These are phyloP conservation scores for Lyophyllum shimeji DNA, from an alignment of 768 basidiomycete genomes.

Conservation along the genomic window DNA sequence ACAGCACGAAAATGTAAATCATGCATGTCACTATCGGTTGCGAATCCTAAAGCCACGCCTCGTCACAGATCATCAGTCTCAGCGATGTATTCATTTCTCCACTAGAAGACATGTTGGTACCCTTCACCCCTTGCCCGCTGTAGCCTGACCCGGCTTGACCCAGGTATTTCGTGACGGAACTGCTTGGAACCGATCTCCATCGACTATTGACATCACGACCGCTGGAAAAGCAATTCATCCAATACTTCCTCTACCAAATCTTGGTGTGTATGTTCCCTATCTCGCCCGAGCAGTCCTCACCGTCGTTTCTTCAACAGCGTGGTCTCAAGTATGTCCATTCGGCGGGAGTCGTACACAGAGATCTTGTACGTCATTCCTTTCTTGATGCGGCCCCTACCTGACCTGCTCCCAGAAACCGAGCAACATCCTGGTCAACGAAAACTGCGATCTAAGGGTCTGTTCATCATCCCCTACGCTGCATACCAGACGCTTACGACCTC, in stretches of 20 bases:
- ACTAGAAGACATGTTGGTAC: conserved; percentile 89
- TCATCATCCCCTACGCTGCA: neutral
- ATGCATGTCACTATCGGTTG: neutral
- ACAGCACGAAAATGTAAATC: conserved; percentile 91
- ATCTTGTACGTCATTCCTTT: conserved; percentile 60
- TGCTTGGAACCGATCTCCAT: conserved; percentile 97
- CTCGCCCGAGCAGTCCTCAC: conserved; percentile 3
- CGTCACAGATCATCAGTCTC: conserved; percentile 90
- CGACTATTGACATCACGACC: conserved; percentile 95
- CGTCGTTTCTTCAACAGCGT: conserved; percentile 49
- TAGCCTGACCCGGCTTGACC: conserved; percentile 1
- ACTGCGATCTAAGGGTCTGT: conserved; percentile 93
- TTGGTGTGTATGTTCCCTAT: conserved; percentile 52
- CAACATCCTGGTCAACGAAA: conserved; percentile 99
- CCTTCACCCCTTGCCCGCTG: conserved; percentile 1
- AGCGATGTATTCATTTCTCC: conserved; percentile 99
- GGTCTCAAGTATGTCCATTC: conserved; percentile 99
- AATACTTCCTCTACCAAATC: conserved; percentile 99
- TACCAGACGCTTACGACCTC: conserved; percentile 7
- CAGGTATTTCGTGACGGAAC: conserved; percentile 98
- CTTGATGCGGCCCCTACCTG: neutral
- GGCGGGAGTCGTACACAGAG: conserved; percentile 97
- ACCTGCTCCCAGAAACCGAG: conserved; percentile 78
- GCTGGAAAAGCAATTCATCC: conserved; percentile 99
- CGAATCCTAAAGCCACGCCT: neutral